Base-by-base conservation (phyloP, 129 eudicot species). In the Artemisia annua region DNA sequence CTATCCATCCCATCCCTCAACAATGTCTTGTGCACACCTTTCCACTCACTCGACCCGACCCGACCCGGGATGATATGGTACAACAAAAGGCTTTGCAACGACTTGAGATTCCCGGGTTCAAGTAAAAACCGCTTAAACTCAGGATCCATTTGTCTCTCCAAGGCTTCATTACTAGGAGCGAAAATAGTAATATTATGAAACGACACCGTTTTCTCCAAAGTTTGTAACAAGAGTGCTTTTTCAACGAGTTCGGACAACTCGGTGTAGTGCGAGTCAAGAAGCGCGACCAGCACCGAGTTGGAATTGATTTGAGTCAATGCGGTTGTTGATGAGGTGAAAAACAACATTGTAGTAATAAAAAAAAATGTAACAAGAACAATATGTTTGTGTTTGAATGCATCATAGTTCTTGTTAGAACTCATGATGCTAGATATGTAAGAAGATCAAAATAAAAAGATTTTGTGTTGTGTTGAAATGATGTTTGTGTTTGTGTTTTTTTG, bases 241-340 rank as follows among this genome's bases (percentile, higher is more conserved):
- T 94, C 98, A 1, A 94, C 91, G 5, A 94, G 89, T 51, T 94
- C 98, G 0, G 98, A 78, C 20, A 94, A 75, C 77, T 90, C 97
- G 3, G 98, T 89, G 78, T 94, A 94, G 66, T 80, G 92, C 3
- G 97, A 90, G 69, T 94, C 98, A 16, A 94, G 85, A 5, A 94
- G 91, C 17, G 98, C 98, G 0, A 94, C 97, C 3, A 94, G 81
- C 7, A 94, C 87, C 0, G 98, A 94, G 79, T 90, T 90, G 67
- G 98, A 94, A 75, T 87, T 92, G 70, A 91, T 82, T 81, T 84
- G 96, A 1, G 82, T 39, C 44, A 66, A 17, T 18, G 79, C 1
- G 80, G n/a, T 83, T 44, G 30, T 74, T 57, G 57, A 63, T 55
- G 66, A n/a, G 39, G 15, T 7, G 78, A 82, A 28, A 74, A 90